Conservation (phyloP, 2,329 filamentous ascomycete species). For the Arthroderma uncinatum region DNA sequence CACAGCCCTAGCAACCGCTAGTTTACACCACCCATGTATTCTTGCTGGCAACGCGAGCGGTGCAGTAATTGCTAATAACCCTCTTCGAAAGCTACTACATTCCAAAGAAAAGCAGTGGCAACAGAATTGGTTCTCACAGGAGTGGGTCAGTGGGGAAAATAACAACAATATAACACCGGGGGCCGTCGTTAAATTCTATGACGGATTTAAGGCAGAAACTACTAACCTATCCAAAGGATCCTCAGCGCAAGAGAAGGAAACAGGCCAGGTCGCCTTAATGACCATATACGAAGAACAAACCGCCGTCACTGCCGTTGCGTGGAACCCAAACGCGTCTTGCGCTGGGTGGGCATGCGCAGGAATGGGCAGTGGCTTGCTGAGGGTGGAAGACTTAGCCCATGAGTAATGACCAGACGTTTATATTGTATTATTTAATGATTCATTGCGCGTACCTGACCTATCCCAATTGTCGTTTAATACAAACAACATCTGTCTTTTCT, state of each 20-base stretch:
- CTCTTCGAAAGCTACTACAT: conserved; percentile 41
- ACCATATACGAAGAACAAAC: conserved; percentile 52
- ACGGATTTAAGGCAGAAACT: conserved; percentile 34
- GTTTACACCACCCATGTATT: conserved; percentile 42
- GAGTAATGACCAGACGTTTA: neutral
- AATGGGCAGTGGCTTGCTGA: conserved; percentile 55
- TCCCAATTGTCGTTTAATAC: too few species aligned
- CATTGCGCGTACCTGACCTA: too few species aligned
- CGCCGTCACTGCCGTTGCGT: conserved; percentile 50
- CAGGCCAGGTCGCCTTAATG: conserved; percentile 19
- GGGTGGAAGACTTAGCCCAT: conserved; percentile 54
- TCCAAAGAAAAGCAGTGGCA: conserved; percentile 42
- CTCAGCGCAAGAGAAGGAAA: conserved; percentile 23
- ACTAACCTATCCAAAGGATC: conserved; percentile 24
- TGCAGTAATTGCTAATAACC: conserved; percentile 41
- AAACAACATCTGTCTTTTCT: too few species aligned
- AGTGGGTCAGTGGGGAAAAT: conserved; percentile 35
- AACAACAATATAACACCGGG: conserved; percentile 15
- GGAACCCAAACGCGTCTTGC: conserved; percentile 57
- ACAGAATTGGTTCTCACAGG: conserved; percentile 48
- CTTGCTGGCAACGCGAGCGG: conserved; percentile 45
- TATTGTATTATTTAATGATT: neutral
- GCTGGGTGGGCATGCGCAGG: conserved; percentile 57
- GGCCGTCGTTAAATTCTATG: conserved; percentile 34
- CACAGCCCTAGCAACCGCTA: conserved; percentile 26